phyloP scores from a whole-genome alignment of 345 rosid species.

The Chamaenerion angustifolium region DNA sequence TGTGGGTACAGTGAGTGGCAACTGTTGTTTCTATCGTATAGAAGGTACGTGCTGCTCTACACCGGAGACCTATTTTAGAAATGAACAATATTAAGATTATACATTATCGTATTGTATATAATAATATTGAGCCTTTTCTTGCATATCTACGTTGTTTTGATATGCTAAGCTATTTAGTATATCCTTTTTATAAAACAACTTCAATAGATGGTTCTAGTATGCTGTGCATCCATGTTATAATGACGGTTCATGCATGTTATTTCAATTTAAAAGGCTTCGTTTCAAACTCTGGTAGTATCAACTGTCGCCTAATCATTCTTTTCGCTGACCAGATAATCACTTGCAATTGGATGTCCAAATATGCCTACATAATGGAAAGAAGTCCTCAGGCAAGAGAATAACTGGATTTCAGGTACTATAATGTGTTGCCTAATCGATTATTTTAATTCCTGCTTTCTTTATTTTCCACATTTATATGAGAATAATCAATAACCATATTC shows the following conservation, averaged over 20 bases:
- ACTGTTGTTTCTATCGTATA: constrained; percentile 44
- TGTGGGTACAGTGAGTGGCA: constrained; percentile 59
- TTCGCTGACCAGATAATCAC: constrained; percentile 32
- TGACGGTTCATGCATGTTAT: too few species aligned
- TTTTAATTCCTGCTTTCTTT: too few species aligned
- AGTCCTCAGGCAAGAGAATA: constrained; percentile 49
- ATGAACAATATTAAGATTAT: too few species aligned
- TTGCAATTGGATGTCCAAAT: constrained; percentile 35
- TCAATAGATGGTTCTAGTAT: too few species aligned
- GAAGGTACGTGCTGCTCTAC: constrained; percentile 21
- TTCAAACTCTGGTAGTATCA: too few species aligned
- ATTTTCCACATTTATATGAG: not conserved
- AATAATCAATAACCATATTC: constrained; percentile 4
- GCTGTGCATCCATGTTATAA: too few species aligned
- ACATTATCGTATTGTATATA: too few species aligned
- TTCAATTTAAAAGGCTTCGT: too few species aligned
- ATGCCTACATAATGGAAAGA: constrained; percentile 50
- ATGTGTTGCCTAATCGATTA: not conserved
- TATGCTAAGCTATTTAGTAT: too few species aligned
- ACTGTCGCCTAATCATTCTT: not conserved
- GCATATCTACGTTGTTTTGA: too few species aligned
- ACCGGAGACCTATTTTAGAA: not conserved
- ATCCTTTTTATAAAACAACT: too few species aligned
- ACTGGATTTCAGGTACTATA: constrained; percentile 54
- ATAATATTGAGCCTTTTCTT: too few species aligned